These are phyloP conservation scores for Hypoxylon sp. DNA, from an alignment of 2,329 filamentous ascomycete species.

Conservation along the genomic window DNA sequence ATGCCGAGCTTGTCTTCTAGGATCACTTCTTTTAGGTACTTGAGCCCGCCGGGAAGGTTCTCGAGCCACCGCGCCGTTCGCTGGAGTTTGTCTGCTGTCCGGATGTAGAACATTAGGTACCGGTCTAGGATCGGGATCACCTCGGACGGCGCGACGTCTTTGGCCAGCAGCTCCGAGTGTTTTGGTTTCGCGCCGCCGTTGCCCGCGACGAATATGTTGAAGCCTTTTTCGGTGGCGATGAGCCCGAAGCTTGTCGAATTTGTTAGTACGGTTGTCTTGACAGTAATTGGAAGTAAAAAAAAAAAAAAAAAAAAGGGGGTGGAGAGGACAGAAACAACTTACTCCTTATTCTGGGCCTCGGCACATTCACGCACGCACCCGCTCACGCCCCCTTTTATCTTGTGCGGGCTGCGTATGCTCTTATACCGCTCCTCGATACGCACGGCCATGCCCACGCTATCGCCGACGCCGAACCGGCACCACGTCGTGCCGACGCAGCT, in stretches of 20 bases:
- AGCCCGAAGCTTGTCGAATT: constrained; percentile 77
- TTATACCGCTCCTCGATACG: constrained; percentile 91
- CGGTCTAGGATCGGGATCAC: constrained; percentile 87
- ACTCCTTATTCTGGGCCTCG: constrained; percentile 93
- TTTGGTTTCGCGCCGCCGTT: constrained; percentile 89
- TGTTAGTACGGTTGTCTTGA: constrained; percentile 20
- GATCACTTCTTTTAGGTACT: constrained; percentile 84
- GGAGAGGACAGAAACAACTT: constrained; percentile 48
- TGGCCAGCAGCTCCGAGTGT: constrained; percentile 85
- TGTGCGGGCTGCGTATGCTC: constrained; percentile 88
- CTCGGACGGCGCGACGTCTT: constrained; percentile 85
- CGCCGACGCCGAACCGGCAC: constrained; percentile 89
- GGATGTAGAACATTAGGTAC: constrained; percentile 93
- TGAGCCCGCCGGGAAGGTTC: constrained; percentile 82
- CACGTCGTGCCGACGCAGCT: constrained; percentile 91
- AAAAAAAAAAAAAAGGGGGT: not conserved
- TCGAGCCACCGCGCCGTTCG: constrained; percentile 91
- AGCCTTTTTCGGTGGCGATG: constrained; percentile 92
- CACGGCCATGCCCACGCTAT: constrained; percentile 91
- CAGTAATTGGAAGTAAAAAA: not conserved
- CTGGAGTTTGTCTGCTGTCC: constrained; percentile 90
- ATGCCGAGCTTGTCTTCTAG: constrained; percentile 89
- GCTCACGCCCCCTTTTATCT: constrained; percentile 90
- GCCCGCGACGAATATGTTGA: constrained; percentile 90
- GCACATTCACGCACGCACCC: constrained; percentile 94